Base-by-base conservation (phyloP, 106 monocot genomes). In the Dendrobium catenatum region DNA sequence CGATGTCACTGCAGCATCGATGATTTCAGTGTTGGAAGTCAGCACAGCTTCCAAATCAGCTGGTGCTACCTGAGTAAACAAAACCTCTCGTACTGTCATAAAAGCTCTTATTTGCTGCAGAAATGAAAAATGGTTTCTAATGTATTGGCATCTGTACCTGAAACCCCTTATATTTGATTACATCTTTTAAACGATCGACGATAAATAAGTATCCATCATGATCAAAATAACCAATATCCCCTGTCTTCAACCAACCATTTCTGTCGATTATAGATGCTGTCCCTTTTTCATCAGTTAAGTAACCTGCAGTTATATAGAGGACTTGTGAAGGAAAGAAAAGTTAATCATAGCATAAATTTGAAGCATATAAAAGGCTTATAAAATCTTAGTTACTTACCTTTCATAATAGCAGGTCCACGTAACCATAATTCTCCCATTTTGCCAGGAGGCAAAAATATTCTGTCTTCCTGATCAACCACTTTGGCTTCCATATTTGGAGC, bases 401-500 rank as follows among this genome's bases (percentile, higher is more conserved):
- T 92, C 92, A 92, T 92, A 41, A 92, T 88, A 26, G 80, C 84
- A 48, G 92, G 86, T 56, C 92, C 92, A 47, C 78, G 81, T 16
- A 93, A 81, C 85, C 82, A 88, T 41, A 93, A 72, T 56, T 93
- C 93, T 18, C 93, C 93, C 3, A 18, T 80, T 5, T 19, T 55
- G 11, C 86, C 85, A 29, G 90, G 90, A 31, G 88, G 86, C 81
- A 88, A 78, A 74, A 42, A 83, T 3, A n/a, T 68, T 27, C 93
- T 87, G 73, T 17, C 84, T 55, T 82, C 70, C 48, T 48, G 41
- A 85, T 90, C 85, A 42, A 90, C 49, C 26, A 93, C 79, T 83
- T 85, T 93, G 16, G 90, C 93, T 72, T 88, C 75, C 88, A 90
- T 93, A 61, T 90, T 90, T 73, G 93, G 93, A 70, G 93, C 93